Evolutionary conservation across 345 rosid genomes (phyloP), one percentile per base, ranked within the genome.

Genomic region (Trapa bicornis): DNA sequence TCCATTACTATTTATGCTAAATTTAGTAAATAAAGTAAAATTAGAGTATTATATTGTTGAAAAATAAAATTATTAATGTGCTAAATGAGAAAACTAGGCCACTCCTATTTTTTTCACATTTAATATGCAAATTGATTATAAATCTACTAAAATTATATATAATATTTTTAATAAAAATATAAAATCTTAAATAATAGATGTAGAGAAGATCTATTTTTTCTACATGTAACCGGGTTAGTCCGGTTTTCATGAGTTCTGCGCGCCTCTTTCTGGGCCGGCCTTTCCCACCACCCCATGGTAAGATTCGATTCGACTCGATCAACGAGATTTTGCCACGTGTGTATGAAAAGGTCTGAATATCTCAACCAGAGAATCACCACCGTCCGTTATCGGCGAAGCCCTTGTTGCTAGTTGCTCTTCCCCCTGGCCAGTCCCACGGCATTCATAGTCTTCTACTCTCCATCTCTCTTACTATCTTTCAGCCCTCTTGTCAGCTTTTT

Each of bases 321-420:
- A 58, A 32, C 63, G 37, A 58, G 63, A 33, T 58, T 35, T 32
- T 1, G 63, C 63, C 37, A 58, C 63, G 63, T 58, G 63, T 22
- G 29, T 22, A 22, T 29, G 15, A 22, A 22, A 22, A 22, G 63
- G 38, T 4, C 29, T 22, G 13, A 35, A 35, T 33, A 58, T 58
- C 38, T 11, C 16, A 10, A 5, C 63, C 38, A 16, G 63, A 11
- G 63, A 58, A 58, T 58, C 63, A 35, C 63, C 16, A 58, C 63
- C 63, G 63, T 58, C 63, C 38, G 32, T 58, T 16, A 57, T 12
- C 36, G 29, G 1, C 61, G 32, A 22, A 2, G 35, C 61, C 11
- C 35, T 32, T 4, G 5, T n/a, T 57, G 5, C 61, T 5, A 57
- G 10, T 57, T 57, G 36, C 3, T 29, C 63, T 11, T 50, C 14